These are phyloP conservation scores for Cryptosporidium muris DNA, from an alignment of 169 alveolate species.

Conservation along the genomic window DNA sequence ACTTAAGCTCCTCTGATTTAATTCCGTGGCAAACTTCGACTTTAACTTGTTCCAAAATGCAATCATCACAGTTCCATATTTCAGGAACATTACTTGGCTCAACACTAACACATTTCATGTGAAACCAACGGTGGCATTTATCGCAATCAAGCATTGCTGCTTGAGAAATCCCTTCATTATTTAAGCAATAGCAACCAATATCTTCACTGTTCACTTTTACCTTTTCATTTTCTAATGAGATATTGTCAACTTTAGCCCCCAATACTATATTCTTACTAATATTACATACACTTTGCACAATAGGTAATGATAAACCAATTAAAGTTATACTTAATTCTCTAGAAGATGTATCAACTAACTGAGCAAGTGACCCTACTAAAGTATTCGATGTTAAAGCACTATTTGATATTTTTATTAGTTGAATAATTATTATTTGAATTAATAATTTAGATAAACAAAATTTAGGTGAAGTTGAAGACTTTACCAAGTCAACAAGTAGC, in stretches of 20 bases:
- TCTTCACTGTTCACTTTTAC: background rate
- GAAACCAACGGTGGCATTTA: conserved; percentile 16
- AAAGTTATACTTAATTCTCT: conserved; percentile 46
- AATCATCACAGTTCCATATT: conserved; percentile 46
- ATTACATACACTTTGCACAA: background rate
- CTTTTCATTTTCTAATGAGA: background rate
- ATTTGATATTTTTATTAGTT: conserved; percentile 45
- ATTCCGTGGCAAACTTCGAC: too few relatives aligned
- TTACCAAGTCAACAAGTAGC: conserved; percentile 33
- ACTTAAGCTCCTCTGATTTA: too few relatives aligned
- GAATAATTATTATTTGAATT: conserved; percentile 9
- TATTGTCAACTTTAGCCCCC: background rate
- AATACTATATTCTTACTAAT: too few relatives aligned
- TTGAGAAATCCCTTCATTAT: background rate
- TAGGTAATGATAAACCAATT: conserved; percentile 37
- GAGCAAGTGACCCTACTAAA: background rate
- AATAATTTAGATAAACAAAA: conserved; percentile 30
- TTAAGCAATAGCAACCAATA: conserved; percentile 6
- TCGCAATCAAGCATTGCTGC: conserved; percentile 1
- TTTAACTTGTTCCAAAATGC: background rate
- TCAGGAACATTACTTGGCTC: conserved; percentile 24
- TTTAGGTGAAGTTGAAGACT: conserved; percentile 57
- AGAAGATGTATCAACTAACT: conserved; percentile 22
- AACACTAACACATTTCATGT: conserved; percentile 9
- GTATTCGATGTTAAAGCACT: conserved; percentile 9